Conservation (phyloP, 768 basidiomycete species). For the Phylloporus sp. region DNA sequence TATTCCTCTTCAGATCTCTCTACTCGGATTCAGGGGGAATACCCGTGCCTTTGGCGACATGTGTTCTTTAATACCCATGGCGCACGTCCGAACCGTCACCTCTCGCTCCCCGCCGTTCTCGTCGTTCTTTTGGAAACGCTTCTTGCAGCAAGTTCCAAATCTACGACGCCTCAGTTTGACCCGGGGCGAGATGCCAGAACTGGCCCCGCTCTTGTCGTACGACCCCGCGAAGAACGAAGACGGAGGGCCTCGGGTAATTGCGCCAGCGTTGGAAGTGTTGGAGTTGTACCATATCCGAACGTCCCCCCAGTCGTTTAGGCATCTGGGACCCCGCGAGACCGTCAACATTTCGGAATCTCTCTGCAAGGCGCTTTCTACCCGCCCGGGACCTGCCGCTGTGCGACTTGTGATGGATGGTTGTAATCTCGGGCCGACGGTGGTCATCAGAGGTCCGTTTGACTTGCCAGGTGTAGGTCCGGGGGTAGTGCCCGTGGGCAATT, state of each 20-base stretch:
- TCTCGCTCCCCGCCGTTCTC: background rate
- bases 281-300: background rate
- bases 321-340: no score
- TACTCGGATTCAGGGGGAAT: background rate
- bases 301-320: no score
- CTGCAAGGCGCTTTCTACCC: no score
- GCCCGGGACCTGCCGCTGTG: no score
- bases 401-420: no score
- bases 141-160: background rate
- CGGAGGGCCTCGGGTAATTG: background rate
- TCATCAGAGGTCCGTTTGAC: no score
- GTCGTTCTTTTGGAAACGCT: background rate
- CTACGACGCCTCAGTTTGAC: conserved; percentile 1
- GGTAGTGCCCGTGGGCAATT: no score
- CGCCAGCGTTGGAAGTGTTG: background rate
- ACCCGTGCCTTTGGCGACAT: background rate
- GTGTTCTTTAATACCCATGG: background rate
- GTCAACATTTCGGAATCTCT: background rate
- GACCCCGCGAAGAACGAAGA: background rate
- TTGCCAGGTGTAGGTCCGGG: no score
- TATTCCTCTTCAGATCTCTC: background rate
- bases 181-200: background rate
- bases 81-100: background rate
- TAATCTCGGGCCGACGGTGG: no score
- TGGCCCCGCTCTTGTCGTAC: background rate